Conservation (phyloP, 352 stramenopile species). For the Aphanomyces euteiches region DNA sequence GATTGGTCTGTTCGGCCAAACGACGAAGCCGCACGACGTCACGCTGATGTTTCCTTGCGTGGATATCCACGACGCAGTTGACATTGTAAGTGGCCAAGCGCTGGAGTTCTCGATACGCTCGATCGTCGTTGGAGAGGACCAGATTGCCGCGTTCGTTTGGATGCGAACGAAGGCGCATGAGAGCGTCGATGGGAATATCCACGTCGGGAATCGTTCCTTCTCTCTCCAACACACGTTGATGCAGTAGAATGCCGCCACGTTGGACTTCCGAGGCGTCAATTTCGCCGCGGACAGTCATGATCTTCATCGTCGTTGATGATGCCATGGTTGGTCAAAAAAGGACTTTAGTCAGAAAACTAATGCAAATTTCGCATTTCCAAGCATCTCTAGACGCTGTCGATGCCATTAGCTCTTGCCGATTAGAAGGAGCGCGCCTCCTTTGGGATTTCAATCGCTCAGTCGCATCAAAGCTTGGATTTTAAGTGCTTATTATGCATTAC, state of each 20-base stretch:
- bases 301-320: constrained; percentile 34
- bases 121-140: constrained; percentile 60
- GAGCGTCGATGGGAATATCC: constrained; percentile 38
- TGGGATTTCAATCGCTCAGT: no score
- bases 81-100: constrained; percentile 26
- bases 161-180: constrained; percentile 48
- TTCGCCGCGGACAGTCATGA: constrained; percentile 47
- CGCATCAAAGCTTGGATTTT: no score
- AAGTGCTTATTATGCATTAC: no score
- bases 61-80: constrained; percentile 26
- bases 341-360: no score
- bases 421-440: no score
- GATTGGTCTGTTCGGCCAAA: constrained; percentile 39
- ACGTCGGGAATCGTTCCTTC: neutral
- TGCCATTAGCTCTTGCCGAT: no score
- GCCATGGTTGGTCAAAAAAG: no score
- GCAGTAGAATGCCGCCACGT: constrained; percentile 6
- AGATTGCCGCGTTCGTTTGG: constrained; percentile 51
- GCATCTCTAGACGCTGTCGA: no score
- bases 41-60: neutral
- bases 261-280: constrained; percentile 42
- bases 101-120: constrained; percentile 69
- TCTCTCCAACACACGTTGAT: constrained; percentile 24
- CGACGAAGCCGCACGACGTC: constrained; percentile 27
- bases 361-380: no score